Evolutionary conservation across 2,329 filamentous ascomycete species (phyloP).

Genomic region (Colletotrichum karsti): DNA sequence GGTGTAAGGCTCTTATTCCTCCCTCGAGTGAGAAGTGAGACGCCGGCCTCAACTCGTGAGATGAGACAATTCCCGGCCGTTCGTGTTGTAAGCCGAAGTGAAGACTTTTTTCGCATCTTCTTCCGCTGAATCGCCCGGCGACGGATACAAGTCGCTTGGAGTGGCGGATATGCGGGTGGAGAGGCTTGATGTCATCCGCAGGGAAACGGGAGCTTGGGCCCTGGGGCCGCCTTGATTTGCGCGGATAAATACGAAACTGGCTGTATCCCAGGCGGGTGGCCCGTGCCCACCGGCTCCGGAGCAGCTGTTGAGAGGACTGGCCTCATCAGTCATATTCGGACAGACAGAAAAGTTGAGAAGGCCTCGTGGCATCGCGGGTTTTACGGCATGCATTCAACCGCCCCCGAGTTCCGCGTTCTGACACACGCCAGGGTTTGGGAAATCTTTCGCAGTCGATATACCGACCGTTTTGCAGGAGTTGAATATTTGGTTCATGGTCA

Average conservation of each 20-base stretch:
- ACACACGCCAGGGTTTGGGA: not conserved
- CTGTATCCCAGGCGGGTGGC: constrained; percentile 5
- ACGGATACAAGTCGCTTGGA: constrained; percentile 11
- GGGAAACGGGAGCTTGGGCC: constrained; percentile 27
- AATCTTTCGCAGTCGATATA: not conserved
- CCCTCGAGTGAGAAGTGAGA: not conserved
- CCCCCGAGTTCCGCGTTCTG: constrained; percentile 5
- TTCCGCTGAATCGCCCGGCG: constrained; percentile 24
- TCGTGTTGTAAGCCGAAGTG: not conserved
- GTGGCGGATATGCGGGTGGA: constrained; percentile 28
- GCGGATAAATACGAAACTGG: constrained; percentile 29
- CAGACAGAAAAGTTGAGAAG: not conserved
- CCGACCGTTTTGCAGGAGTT: not conserved
- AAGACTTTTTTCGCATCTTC: constrained; percentile 18
- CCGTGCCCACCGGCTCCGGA: constrained; percentile 16
- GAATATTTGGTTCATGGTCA: not conserved
- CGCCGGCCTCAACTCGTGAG: not conserved
- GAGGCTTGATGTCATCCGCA: constrained; percentile 28
- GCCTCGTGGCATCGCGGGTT: not conserved
- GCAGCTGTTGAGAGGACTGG: not conserved
- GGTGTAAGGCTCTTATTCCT: not conserved
- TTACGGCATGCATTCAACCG: constrained; percentile 18
- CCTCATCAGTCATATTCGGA: no score
- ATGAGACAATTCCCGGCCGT: not conserved
- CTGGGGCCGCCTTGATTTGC: constrained; percentile 27